Percentiles rank a stretch among this genome's conserved stretches.
phyloP scores from a whole-genome alignment of 1,139 yeast genomes.

The Diutina sp. region DNA sequence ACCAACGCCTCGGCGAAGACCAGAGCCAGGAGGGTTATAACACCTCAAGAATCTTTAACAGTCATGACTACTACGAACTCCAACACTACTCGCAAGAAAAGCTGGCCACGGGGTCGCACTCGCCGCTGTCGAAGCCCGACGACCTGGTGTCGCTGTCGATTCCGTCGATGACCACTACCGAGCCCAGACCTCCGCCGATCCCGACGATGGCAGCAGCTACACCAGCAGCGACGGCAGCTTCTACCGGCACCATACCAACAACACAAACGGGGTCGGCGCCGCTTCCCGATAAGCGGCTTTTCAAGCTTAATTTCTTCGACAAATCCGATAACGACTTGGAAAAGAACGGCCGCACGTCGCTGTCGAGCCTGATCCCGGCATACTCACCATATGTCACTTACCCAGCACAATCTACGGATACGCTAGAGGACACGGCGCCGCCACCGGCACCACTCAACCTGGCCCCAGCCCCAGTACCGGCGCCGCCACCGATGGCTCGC shows the following conservation, averaged over 20 bases:
- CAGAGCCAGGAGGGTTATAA: not conserved
- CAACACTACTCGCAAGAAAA: not conserved
- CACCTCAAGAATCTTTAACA: not conserved
- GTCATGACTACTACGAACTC: not conserved
- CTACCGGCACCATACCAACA: not conserved
- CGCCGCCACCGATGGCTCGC: not conserved
- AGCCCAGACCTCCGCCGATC: not conserved
- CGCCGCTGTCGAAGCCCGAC: not conserved
- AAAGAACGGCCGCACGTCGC: not conserved
- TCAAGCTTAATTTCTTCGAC: not conserved
- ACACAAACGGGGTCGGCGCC: not conserved
- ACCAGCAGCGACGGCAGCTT: not conserved
- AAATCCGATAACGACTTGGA: not conserved
- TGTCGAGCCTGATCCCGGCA: not conserved
- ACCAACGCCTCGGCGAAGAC: constrained; percentile 14
- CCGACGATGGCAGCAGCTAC: not conserved
- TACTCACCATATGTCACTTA: not conserved
- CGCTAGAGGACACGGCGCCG: not conserved
- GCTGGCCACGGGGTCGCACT: not conserved
- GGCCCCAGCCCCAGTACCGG: not conserved
- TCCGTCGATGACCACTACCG: not conserved
- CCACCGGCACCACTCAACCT: not conserved
- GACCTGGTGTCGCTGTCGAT: not conserved
- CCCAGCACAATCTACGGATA: not conserved
- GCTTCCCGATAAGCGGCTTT: not conserved